A percentile compares a stretch with the other conserved stretches of the same genome.
Evolutionary conservation across 805 yeast genomes (phyloP).

Genomic region (Wickerhamiella dianesei): DNA sequence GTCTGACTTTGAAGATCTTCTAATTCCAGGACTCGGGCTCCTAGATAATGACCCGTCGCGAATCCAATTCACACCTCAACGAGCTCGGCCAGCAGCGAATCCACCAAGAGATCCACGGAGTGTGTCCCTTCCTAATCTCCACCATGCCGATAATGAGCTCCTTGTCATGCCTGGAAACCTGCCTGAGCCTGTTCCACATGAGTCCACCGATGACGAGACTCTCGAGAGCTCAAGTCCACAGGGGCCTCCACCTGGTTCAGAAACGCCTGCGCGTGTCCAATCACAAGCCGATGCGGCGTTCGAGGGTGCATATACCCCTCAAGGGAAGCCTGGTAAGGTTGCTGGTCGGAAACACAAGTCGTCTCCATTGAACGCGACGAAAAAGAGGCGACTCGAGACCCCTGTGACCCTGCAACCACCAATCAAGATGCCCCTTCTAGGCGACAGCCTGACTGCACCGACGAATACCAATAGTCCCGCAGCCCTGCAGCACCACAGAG

Average conservation of each 20-base stretch:
- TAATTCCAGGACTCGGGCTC: background rate
- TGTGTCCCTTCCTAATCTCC: too few species aligned
- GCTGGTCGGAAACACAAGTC: too few species aligned
- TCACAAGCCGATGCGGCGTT: too few species aligned
- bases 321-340: too few species aligned
- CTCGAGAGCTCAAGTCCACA: background rate
- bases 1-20: background rate
- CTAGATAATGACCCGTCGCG: too few species aligned
- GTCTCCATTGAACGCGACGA: too few species aligned
- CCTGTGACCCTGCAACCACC: background rate
- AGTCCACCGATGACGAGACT: background rate
- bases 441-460: background rate
- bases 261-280: background rate
- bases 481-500: slow-evolving; percentile 20
- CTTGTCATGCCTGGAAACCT: too few species aligned
- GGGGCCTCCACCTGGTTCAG: background rate
- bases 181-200: background rate
- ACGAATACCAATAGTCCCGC: background rate
- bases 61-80: too few species aligned
- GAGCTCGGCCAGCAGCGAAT: too few species aligned
- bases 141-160: too few species aligned
- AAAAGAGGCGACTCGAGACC: background rate
- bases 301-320: too few species aligned
- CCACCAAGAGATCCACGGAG: too few species aligned
- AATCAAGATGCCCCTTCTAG: background rate